Conservation (phyloP, 306 rosid species). For the Begonia masoniana region DNA sequence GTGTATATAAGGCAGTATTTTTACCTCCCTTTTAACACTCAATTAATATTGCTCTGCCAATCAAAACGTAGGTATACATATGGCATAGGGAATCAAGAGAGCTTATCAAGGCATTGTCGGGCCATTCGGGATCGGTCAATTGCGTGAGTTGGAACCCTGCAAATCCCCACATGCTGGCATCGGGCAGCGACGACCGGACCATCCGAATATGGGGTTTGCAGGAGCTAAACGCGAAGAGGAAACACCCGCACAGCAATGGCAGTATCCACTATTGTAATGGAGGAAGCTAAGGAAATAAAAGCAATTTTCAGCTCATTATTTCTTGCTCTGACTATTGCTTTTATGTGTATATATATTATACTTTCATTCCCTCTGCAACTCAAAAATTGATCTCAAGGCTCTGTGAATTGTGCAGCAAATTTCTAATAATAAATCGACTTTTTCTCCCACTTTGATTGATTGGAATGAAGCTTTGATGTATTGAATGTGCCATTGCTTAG, state of each 20-base stretch:
- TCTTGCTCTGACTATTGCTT: not conserved
- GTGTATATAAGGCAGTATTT: too few relatives aligned
- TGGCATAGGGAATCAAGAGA: slow-evolving; percentile 81
- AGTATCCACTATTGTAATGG: slow-evolving; percentile 86
- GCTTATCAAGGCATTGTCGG: slow-evolving; percentile 58
- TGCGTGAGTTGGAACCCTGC: slow-evolving; percentile 96
- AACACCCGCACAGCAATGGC: slow-evolving; percentile 55
- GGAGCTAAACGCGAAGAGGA: slow-evolving; percentile 40
- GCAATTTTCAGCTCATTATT: not conserved
- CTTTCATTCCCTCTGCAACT: slow-evolving; percentile 30
- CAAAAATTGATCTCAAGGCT: too few relatives aligned
- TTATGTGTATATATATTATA: not conserved
- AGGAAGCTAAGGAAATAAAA: slow-evolving; percentile 26
- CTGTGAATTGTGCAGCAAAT: too few relatives aligned
- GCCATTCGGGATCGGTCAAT: slow-evolving; percentile 93
- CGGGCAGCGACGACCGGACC: slow-evolving; percentile 91
- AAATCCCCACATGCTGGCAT: slow-evolving; percentile 93
- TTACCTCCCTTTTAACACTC: slow-evolving; percentile 1
- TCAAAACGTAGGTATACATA: slow-evolving; percentile 53
- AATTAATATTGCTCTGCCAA: slow-evolving; percentile 12
- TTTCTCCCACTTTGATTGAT: too few relatives aligned
- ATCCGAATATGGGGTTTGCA: slow-evolving; percentile 92
- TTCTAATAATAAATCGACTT: too few relatives aligned
- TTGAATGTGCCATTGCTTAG: too few relatives aligned
- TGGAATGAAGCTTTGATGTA: too few relatives aligned